Conservation (phyloP, 1,284 basidiomycete species). For the Neolentinus lepideus region DNA sequence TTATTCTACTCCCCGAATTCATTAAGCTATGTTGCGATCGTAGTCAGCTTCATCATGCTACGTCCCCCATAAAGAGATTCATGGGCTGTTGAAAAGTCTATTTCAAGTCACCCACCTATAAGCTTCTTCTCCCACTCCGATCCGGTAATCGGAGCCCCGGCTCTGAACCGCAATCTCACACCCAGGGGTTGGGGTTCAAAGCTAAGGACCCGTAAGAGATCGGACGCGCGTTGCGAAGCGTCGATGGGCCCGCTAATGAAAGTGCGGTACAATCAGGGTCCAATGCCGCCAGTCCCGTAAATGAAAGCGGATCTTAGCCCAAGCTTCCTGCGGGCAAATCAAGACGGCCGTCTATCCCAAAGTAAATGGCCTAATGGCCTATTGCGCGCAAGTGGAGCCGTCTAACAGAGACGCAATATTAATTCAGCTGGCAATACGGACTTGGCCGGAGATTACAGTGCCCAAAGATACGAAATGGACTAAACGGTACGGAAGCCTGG, state of each 20-base stretch:
- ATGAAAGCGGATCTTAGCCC: slow-evolving; percentile 1
- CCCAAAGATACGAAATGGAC: too few species aligned
- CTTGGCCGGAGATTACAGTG: too few species aligned
- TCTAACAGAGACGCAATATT: too few species aligned
- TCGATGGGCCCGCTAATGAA: neutral
- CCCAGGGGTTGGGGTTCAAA: neutral
- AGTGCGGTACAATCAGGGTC: neutral
- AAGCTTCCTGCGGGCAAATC: neutral
- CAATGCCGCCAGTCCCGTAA: neutral
- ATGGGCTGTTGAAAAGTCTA: neutral
- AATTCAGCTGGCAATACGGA: too few species aligned
- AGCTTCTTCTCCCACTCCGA: neutral
- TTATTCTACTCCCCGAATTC: neutral
- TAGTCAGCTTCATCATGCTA: neutral
- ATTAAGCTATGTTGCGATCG: neutral
- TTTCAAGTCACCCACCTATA: neutral
- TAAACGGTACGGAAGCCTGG: too few species aligned
- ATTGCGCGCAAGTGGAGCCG: neutral
- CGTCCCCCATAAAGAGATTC: neutral
- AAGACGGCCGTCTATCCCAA: neutral
- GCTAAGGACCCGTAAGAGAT: neutral
- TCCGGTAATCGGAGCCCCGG: neutral
- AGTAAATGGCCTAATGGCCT: neutral
- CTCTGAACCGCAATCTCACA: neutral
- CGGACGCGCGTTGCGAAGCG: neutral